Conservation (phyloP, 2,329 filamentous ascomycete genomes). For the Pestalotiopsis sp. region DNA sequence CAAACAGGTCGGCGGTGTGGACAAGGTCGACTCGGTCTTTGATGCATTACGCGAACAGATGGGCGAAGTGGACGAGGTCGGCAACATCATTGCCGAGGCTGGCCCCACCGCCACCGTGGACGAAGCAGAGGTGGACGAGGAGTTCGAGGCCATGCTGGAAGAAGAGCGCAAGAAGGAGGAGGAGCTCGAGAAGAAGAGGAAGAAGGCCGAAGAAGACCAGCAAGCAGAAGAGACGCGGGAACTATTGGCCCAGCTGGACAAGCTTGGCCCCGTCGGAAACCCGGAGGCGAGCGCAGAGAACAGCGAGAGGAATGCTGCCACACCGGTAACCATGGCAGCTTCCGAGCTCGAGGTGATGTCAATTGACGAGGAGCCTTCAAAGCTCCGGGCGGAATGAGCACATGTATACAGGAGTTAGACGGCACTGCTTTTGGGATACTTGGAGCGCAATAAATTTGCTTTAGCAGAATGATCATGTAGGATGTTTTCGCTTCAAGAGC, state of each 20-base stretch:
- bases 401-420: neutral
- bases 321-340: slow-evolving; percentile 31
- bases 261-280: slow-evolving; percentile 32
- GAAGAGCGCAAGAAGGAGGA: slow-evolving; percentile 56
- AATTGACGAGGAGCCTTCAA: slow-evolving; percentile 19
- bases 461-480: neutral
- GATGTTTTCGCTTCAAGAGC: neutral
- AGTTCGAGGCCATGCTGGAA: slow-evolving; percentile 74
- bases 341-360: slow-evolving; percentile 38
- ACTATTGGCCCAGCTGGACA: slow-evolving; percentile 50
- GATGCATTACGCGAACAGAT: slow-evolving; percentile 78
- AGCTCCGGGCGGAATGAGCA: neutral
- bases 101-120: slow-evolving; percentile 57
- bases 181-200: slow-evolving; percentile 40
- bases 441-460: neutral
- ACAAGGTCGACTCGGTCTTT: slow-evolving; percentile 74
- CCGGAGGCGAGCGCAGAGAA: slow-evolving; percentile 39
- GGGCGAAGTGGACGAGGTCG: slow-evolving; percentile 79
- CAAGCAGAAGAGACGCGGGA: slow-evolving; percentile 49
- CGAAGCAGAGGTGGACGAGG: slow-evolving; percentile 83
- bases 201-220: slow-evolving; percentile 42
- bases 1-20: slow-evolving; percentile 72
- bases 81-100: slow-evolving; percentile 70
- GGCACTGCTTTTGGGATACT: neutral
- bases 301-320: slow-evolving; percentile 29